A percentile compares a stretch with the other conserved stretches of the same genome.
phyloP scores from a whole-genome alignment of 345 rosid genomes.

The Salix dunnii region DNA sequence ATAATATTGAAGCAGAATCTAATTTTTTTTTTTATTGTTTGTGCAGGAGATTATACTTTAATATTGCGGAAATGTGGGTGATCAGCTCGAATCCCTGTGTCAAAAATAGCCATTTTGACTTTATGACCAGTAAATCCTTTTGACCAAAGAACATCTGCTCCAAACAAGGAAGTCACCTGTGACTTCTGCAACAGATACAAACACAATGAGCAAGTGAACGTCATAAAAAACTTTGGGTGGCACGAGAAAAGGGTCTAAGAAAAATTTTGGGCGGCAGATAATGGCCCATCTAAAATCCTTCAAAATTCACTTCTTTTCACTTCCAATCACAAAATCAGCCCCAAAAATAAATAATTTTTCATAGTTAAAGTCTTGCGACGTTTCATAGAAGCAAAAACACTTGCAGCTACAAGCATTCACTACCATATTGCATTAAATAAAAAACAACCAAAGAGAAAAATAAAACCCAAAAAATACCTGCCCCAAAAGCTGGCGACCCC shows the following conservation, averaged over 20 bases:
- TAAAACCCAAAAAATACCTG: slow-evolving; percentile 37
- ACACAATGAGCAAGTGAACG: not conserved
- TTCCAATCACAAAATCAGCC: not conserved
- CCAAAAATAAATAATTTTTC: not conserved
- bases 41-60: slow-evolving; percentile 45
- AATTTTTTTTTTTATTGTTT: no score
- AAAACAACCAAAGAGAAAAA: not conserved
- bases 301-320: not conserved
- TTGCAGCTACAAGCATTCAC: not conserved
- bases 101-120: slow-evolving; percentile 98
- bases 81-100: slow-evolving; percentile 86
- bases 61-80: slow-evolving; percentile 97
- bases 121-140: slow-evolving; percentile 90
- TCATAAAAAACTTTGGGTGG: not conserved
- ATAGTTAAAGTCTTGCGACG: not conserved
- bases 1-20: not conserved
- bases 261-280: not conserved
- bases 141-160: slow-evolving; percentile 83
- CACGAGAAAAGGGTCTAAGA: no score
- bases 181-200: slow-evolving; percentile 50
- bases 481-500: slow-evolving; percentile 69
- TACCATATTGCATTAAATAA: not conserved
- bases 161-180: slow-evolving; percentile 92
- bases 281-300: not conserved
- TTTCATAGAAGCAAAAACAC: not conserved